phyloP scores from a whole-genome alignment of 306 rosid species.

The Dryas octopetala region DNA sequence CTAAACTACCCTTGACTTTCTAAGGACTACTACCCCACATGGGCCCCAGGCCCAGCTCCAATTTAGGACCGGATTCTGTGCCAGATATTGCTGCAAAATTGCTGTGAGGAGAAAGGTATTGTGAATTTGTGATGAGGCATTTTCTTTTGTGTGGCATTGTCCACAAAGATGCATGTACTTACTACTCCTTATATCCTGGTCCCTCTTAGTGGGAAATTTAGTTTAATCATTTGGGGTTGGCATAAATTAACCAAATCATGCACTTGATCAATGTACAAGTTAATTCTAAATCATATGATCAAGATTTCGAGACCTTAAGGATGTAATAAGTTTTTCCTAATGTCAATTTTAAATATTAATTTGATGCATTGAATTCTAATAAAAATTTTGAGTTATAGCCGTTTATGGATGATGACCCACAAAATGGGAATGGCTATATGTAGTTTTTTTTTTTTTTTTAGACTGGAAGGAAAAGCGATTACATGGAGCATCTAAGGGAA shows the following conservation, averaged over 20 bases:
- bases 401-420: conserved; percentile 8
- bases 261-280: neutral
- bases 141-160: neutral
- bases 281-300: neutral
- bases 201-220: neutral
- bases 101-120: conserved; percentile 16
- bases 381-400: neutral
- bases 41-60: conserved; percentile 2
- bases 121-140: neutral
- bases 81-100: conserved; percentile 42
- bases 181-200: neutral
- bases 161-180: neutral
- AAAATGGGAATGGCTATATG: conserved; percentile 15
- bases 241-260: neutral
- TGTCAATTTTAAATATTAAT: no score
- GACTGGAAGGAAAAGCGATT: neutral
- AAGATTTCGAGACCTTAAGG: neutral
- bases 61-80: conserved; percentile 33
- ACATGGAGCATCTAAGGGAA: conserved; percentile 15
- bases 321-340: neutral
- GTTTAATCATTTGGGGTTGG: neutral
- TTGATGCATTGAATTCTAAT: neutral
- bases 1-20: conserved; percentile 25
- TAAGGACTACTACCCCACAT: conserved; percentile 12
- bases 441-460: neutral